Base-by-base conservation (phyloP, 805 yeast species). In the Osmozyma mogii region DNA sequence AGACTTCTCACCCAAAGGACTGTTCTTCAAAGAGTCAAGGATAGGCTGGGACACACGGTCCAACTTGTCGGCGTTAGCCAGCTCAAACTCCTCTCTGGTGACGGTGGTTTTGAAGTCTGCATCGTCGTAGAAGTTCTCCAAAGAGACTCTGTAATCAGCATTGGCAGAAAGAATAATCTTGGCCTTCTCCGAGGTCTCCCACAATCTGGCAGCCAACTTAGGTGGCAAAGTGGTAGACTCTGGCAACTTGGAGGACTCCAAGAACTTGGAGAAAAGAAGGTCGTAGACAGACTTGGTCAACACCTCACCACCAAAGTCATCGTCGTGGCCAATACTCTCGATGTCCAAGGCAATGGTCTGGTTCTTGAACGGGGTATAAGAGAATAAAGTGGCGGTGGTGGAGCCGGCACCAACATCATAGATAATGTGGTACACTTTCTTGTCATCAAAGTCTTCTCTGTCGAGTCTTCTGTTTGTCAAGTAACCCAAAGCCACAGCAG, bases 391-490 rank as follows among this genome's bases (percentile, higher is more conserved):
- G 2, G 95, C 94, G 32, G 78, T 74, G 0, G 94, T 82, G 1
- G 94, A 78, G 1, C 94, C 94, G 4, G 95, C 89, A 27, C 98
- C 98, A 72, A 83, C 72, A 52, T 92, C 98, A 50, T 79, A 85
- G 20, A 92, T 70, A 28, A 85, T 50, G 49, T 83, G 83, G 45
- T 75, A 68, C 43, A 73, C 74, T 32, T 65, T 69, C 17, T 35
- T 41, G 20, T 42, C 55, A 21, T 50, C 43, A 32, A 47, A 54
- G 26, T 58, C 58, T 3, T 64, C 67, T 13, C 47, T 43, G 3
- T 52, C 52, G 5, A 53, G 48, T 20, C 56, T 54, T 36, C 70
- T 70, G 25, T 70, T 67, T 18, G 82, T 65, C 2, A 84, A 84
- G 51, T 75, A 88, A 47, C 85, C 84, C 25, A 84, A 56, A 1